phyloP scores from a whole-genome alignment of 768 basidiomycete species.

The Mrakia gelida region DNA sequence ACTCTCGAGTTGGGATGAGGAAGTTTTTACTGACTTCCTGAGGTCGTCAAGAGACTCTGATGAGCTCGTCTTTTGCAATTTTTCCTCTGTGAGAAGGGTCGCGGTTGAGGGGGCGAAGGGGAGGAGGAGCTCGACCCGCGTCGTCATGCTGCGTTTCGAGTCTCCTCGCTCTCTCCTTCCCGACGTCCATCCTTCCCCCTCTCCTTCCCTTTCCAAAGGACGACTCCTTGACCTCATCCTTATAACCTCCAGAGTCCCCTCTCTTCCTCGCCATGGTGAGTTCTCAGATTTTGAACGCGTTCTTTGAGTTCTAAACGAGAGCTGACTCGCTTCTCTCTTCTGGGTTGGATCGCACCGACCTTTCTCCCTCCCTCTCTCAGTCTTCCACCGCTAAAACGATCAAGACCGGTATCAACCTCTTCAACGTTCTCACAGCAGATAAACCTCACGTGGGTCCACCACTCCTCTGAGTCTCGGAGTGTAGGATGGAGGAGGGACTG shows the following conservation, averaged over 20 bases:
- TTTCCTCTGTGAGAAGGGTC: neutral
- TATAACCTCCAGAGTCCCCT: neutral
- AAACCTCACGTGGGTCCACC: slow-evolving; percentile 34
- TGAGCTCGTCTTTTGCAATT: neutral
- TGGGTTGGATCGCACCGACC: neutral
- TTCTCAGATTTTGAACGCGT: neutral
- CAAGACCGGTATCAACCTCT: slow-evolving; percentile 29
- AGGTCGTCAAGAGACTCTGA: neutral
- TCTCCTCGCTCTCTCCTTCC: neutral
- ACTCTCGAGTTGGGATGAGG: neutral
- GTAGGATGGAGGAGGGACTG: too few relatives aligned
- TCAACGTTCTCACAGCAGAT: slow-evolving; percentile 24
- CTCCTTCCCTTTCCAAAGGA: neutral
- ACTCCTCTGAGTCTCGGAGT: neutral
- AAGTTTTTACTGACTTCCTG: neutral
- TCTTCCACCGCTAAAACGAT: slow-evolving; percentile 14
- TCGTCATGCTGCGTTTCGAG: neutral
- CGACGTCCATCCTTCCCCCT: neutral
- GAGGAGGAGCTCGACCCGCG: neutral
- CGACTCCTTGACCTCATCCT: neutral
- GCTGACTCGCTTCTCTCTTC: neutral
- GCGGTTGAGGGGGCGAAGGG: neutral
- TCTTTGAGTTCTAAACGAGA: neutral
- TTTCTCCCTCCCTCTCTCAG: neutral
- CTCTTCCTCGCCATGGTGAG: neutral